Evolutionary conservation across 1,284 basidiomycete species (phyloP), one percentile per base, ranked within the genome.

Genomic region (Grifola frondosa): DNA sequence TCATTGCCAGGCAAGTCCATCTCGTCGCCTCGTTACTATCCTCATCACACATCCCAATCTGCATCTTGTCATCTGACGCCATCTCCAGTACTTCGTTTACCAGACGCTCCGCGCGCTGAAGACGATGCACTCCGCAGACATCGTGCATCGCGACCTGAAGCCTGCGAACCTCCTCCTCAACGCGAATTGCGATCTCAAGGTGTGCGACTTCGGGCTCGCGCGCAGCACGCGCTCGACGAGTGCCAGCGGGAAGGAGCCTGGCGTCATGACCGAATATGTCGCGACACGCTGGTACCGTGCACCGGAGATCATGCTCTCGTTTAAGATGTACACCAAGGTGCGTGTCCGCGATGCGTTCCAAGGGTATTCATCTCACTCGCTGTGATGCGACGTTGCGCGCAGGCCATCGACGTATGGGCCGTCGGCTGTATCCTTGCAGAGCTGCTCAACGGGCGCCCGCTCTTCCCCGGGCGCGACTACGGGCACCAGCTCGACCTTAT

Each of bases 381-480:
- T 4, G 28, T 12, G 68, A 42, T 36, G 15, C 31, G 6, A 23
- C 5, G 24, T n/a, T 20, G 16, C 5, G 6, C 35, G 16, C 43
- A 88, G 77, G 80, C 85, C 25, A 85, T 90, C 53, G 88, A 90
- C 59, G 73, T 90, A 42, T 92, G 91, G 91, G 86, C 88, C 3
- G 86, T 94, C 30, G 91, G 91, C 1, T 93, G 89, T 61, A 91
- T 94, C 56, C 70, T 93, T 17, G 91, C 88, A n/a, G 91, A 94
- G 65, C 84, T 94, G 69, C 71, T 94, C 31, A 81, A 73, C 25
- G 84, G 86, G 1, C 78, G 81, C 44, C 88, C 91, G 2, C 72
- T 94, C 32, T 94, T 95, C 73, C 91, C 91, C 0, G 91, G 91
- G 5, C 79, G 88, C 26, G 91, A 94, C 69, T 94, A 89, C 65